Evolutionary conservation across 2,329 filamentous ascomycete species (phyloP), one percentile per base, ranked within the genome.

Genomic region (Fusarium paranaense): DNA sequence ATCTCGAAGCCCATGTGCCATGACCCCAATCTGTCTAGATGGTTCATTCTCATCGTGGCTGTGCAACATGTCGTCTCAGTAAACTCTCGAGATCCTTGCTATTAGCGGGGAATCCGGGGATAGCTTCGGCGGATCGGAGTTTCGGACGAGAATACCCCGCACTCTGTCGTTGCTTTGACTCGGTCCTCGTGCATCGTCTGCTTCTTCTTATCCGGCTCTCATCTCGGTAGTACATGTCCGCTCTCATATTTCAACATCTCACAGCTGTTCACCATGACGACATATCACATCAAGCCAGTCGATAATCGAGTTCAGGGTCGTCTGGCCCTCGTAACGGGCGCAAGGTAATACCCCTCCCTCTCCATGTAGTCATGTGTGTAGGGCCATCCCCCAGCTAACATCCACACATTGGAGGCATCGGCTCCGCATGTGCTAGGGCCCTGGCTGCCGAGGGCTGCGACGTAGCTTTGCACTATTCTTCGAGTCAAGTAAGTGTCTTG

Each of bases 371-470:
- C 16, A 25, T 52, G 13, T 42, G 40, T 22, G 16, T 18, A n/a
- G 13, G n/a, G 13, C 20, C 27, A 38, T 35, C 8, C 25, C 32
- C 59, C n/a, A 50, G 42, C 67, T 70, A 25, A 68, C 30, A 56
- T 40, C 27, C 45, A n/a, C 27, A 69, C 62, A 83, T 81, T 40
- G 82, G 81, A 58, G 82, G 82, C 4, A 83, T 83, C 22, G 82
- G 82, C 10, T 80, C 80, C 7, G 78, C 78, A 1, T 79, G 77
- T 60, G 82, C 80, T 14, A 78, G 71, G 62, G 76, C 76, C 5
- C 70, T 83, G 58, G 82, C 82, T 20, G 78, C 80, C 6, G 78
- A 83, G 42, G 82, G 82, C 1, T 83, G 82, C 37, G 81, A 83
- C 70, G 73, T 83, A 25, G 80, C 74, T 25, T 64, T 83, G 27